Evolutionary conservation across 345 rosid genomes (phyloP), one percentile per base, ranked within the genome.

Genomic region (Microthlaspi erraticum): DNA sequence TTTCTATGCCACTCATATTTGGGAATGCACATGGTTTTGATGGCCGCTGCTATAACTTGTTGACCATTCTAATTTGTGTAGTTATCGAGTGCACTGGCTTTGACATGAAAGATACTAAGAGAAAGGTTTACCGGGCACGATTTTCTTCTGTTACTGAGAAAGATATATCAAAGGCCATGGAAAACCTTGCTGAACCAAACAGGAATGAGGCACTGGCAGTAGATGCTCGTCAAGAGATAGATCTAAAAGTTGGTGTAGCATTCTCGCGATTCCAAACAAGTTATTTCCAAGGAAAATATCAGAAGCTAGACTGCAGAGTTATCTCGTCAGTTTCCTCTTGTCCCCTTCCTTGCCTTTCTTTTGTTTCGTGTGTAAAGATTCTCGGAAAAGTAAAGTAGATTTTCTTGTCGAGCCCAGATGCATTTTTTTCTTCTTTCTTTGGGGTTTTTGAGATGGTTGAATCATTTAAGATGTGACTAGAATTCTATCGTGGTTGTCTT

Each of bases 151-250:
- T 93, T 69, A 85, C 97, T n/a, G 98, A 88, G 79, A 91, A 85
- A 73, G 98, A 93, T 78, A 88, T 93, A 68, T 73, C 77, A 70
- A 93, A 86, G 79, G 97, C 96, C 54, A 87, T 93, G 89, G 87
- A 81, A 78, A 90, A 80, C 80, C 94, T 93, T 73, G 88, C 72
- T 74, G 87, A 74, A 77, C 97, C 98, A 50, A 93, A 93, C 76
- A 85, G 50, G 81, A 71, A 86, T 72, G 98, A 93, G 81, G 89
- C 98, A 71, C 76, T 91, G 75, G 91, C 98, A 60, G 98, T 93
- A 49, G 98, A 93, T 86, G 98, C 97, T 72, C 96, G 98, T 10
- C 98, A 88, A 80, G 97, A 93, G 87, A 93, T 93, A 77, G 98
- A 93, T 85, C 82, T 93, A 78, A 93, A 93, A 93, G 98, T 93